phyloP scores from a whole-genome alignment of 352 stramenopile genomes.

The Nothophytophthora sp. region DNA sequence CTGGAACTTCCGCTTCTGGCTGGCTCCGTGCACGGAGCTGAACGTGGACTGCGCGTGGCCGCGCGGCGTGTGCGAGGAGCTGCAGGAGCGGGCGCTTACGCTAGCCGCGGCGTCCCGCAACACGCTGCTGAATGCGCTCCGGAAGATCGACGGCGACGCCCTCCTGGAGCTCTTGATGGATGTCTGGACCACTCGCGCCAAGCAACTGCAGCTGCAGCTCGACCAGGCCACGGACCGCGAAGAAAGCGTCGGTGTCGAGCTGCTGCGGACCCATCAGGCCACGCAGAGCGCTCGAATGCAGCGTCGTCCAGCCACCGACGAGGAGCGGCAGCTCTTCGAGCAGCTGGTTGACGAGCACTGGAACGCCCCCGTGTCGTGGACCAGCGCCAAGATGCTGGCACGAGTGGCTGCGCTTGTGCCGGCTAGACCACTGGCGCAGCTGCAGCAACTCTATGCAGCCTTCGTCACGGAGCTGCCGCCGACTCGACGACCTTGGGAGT shows the following conservation, averaged over 20 bases:
- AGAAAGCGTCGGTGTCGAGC: constrained; percentile 25
- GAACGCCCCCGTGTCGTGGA: constrained; percentile 65
- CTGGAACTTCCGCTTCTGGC: constrained; percentile 82
- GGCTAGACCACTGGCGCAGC: constrained; percentile 33
- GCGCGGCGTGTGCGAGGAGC: constrained; percentile 38
- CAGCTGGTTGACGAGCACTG: constrained; percentile 68
- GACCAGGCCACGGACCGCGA: constrained; percentile 65
- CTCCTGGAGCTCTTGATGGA: constrained; percentile 69
- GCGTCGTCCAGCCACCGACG: constrained; percentile 32
- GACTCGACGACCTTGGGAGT: constrained; percentile 37
- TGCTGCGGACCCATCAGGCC: constrained; percentile 35
- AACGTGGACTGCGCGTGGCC: constrained; percentile 58
- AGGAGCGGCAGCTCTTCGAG: constrained; percentile 50
- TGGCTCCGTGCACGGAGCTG: constrained; percentile 60
- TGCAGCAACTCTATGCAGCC: constrained; percentile 43
- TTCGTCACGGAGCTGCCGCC: constrained; percentile 28
- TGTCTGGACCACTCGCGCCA: constrained; percentile 61
- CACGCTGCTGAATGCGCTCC: constrained; percentile 44
- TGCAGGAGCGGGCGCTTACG: constrained; percentile 58
- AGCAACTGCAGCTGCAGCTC: constrained; percentile 42
- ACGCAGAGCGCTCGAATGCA: constrained; percentile 43
- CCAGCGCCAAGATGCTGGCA: constrained; percentile 38
- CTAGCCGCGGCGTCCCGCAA: constrained; percentile 52
- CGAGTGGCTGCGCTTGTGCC: constrained; percentile 18
- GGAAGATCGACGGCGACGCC: constrained; percentile 79